phyloP scores from a whole-genome alignment of 495 filamentous ascomycete genomes.

The Oidiodendron maius region DNA sequence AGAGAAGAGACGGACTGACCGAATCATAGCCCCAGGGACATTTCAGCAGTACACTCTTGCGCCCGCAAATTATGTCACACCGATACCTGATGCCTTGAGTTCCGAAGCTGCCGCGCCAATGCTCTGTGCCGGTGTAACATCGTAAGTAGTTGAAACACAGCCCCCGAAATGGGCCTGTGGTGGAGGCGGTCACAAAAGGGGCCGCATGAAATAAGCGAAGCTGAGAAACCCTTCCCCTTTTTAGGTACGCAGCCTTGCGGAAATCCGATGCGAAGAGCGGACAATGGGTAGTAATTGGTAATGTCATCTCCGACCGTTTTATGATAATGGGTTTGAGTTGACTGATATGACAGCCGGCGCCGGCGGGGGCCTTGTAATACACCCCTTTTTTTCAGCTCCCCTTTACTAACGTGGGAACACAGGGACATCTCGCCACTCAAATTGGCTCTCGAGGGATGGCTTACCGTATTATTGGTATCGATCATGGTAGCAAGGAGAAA shows the following conservation, averaged over 20 bases:
- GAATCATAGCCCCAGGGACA: constrained; percentile 48
- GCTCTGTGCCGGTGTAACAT: constrained; percentile 56
- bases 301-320: neutral
- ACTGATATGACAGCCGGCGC: constrained; percentile 42
- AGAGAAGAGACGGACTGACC: constrained; percentile 1
- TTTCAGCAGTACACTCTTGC: constrained; percentile 68
- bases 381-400: neutral
- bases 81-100: constrained; percentile 55
- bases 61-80: constrained; percentile 61
- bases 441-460: constrained; percentile 57
- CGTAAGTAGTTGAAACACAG: constrained; percentile 19
- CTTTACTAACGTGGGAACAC: neutral
- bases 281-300: constrained; percentile 55
- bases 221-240: constrained; percentile 26
- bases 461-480: constrained; percentile 63
- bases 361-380: constrained; percentile 52
- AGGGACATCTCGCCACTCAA: constrained; percentile 57
- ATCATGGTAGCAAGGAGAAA: constrained; percentile 55
- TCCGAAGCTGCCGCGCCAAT: constrained; percentile 59
- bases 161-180: constrained; percentile 6
- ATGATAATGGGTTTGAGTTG: too few relatives aligned
- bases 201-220: constrained; percentile 21
- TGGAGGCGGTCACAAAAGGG: constrained; percentile 12
- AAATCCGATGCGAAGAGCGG: constrained; percentile 54
- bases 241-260: constrained; percentile 45